Base-by-base conservation (phyloP, 2,329 filamentous ascomycete species). In the Diaporthe capsici region DNA sequence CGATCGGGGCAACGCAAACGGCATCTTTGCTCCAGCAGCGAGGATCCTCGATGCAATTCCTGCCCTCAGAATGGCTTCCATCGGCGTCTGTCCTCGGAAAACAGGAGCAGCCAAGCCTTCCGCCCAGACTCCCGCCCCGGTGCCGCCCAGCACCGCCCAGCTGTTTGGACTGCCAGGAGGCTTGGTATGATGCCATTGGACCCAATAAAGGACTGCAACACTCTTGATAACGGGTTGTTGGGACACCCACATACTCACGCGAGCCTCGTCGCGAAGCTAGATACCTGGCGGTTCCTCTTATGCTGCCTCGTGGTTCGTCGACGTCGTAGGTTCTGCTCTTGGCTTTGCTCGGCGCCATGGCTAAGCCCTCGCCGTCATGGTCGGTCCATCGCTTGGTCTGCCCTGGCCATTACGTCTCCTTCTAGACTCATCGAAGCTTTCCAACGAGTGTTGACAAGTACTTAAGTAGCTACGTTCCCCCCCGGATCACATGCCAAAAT, bases 341-440 rank as follows among this genome's bases (percentile, higher is more conserved):
- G 75, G 75, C 75, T 67, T 70, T 15, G 68, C 75, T 76, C 60
- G 75, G 75, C 75, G 68, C 73, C 68, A 63, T 72, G 71, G 55
- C 73, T 70, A 61, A 61, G 60, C 34, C 37, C 70, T 72, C 37
- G 53, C 60, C 75, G 73, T 76, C 75, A 75, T 75, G 20, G 68
- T 44, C 55, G 53, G 28, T 67, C 44, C 63, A 39, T 76, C 10
- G 13, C 49, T 31, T 28, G 53, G 53, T 60, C 61, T 57, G 51
- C 42, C 42, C 55, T 39, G 55, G 47, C n/a, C 51, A 22, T 31
- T 47, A 28, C 47, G 47, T 44, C n/a, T 39, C 37, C 42, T 67
- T 57, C 55, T 53, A 57, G 65, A 75, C 34, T 61, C 60, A 51
- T 71, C 47, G 73, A 71, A 51, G 49, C 49, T 53, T 37, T 55